Percentiles rank a stretch among this genome's conserved stretches.
Evolutionary conservation across 106 monocot genomes (phyloP).

Genomic region (Dioscorea zingiberensis): DNA sequence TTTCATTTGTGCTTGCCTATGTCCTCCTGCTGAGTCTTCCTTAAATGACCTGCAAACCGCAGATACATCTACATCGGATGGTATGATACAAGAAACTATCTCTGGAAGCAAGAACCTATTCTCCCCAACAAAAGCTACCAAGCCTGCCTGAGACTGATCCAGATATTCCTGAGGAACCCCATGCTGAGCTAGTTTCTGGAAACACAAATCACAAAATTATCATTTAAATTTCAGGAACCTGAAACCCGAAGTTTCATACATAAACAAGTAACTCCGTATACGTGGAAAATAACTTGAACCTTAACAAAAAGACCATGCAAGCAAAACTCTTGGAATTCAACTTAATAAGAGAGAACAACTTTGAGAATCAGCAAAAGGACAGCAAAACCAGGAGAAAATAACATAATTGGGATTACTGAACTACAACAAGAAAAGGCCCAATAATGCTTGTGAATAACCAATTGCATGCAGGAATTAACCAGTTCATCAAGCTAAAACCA

Average conservation of each 20-base stretch:
- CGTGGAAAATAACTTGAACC: not conserved
- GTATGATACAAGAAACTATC: slow-evolving; percentile 42
- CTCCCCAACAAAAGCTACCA: slow-evolving; percentile 37
- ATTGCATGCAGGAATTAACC: too few species aligned
- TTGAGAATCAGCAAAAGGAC: not conserved
- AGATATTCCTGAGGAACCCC: slow-evolving; percentile 52
- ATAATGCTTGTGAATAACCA: too few species aligned
- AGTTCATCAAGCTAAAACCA: too few species aligned
- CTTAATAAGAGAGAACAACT: not conserved
- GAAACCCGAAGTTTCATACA: not conserved
- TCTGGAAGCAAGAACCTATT: slow-evolving; percentile 24
- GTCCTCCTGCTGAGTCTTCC: slow-evolving; percentile 3
- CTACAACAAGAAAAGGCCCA: too few species aligned
- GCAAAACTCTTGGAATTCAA: not conserved
- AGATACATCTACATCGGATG: slow-evolving; percentile 28
- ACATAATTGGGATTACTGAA: too few species aligned
- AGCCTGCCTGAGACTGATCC: slow-evolving; percentile 25
- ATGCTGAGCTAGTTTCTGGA: slow-evolving; percentile 47
- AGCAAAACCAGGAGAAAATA: too few species aligned
- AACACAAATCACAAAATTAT: not conserved
- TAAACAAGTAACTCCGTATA: not conserved
- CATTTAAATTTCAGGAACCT: not conserved
- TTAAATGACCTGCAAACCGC: slow-evolving; percentile 8
- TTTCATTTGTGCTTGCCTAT: slow-evolving; percentile 4
- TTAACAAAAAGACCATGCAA: not conserved